Percentiles rank a stretch among this genome's conserved stretches.
These are phyloP conservation scores for Anisodus tanguticus DNA, from an alignment of 257 asterid genomes.

Conservation along the genomic window DNA sequence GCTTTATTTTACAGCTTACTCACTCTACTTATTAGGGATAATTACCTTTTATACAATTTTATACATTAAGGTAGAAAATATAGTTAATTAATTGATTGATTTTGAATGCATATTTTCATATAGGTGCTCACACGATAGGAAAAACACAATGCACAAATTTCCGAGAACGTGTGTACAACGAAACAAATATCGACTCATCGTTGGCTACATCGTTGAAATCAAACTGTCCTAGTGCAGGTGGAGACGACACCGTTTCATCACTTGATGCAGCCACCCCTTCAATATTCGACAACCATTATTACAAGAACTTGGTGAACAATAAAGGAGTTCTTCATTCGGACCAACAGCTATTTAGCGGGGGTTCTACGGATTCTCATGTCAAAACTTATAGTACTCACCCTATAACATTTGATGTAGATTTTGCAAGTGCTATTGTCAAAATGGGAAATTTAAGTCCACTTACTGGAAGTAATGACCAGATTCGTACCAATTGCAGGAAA, in stretches of 20 bases:
- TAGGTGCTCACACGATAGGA: constrained; percentile 71
- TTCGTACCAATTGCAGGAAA: constrained; percentile 62
- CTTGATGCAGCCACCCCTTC: constrained; percentile 49
- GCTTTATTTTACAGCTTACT: too few relatives aligned
- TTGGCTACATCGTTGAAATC: constrained; percentile 62
- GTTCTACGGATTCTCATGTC: constrained; percentile 54
- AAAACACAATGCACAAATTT: constrained; percentile 61
- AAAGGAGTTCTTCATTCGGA: constrained; percentile 67
- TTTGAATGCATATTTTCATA: background rate
- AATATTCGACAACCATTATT: constrained; percentile 58
- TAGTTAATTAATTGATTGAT: too few relatives aligned
- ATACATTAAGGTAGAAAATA: too few relatives aligned
- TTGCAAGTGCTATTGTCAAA: constrained; percentile 59
- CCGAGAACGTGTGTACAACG: constrained; percentile 62
- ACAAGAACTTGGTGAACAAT: constrained; percentile 43
- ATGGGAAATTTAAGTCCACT: constrained; percentile 63
- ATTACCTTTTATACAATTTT: too few relatives aligned
- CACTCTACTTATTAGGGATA: too few relatives aligned
- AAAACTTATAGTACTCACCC: constrained; percentile 40
- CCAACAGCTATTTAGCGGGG: constrained; percentile 64
- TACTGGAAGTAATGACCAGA: constrained; percentile 55
- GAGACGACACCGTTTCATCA: constrained; percentile 55
- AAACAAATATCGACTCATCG: constrained; percentile 51
- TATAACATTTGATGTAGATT: constrained; percentile 48
- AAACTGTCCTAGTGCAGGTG: constrained; percentile 52